Conservation (phyloP, 768 basidiomycete species). For the Paxillus involutus region DNA sequence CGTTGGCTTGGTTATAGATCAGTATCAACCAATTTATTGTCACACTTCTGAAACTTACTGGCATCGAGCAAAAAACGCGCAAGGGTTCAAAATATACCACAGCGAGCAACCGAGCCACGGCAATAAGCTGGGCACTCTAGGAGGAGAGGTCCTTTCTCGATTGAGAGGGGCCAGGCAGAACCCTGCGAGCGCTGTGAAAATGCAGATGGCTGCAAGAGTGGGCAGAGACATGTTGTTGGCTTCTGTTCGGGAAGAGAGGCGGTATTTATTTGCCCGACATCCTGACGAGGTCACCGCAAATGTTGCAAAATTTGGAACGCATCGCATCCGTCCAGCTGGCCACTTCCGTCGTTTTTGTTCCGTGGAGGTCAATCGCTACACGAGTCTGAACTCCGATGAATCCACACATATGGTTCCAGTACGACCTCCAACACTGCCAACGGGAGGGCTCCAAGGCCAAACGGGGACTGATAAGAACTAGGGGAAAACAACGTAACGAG, state of each 20-base stretch:
- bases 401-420: no score
- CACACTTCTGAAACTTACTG: conserved; percentile 14
- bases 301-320: neutral
- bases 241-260: neutral
- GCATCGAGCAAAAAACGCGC: conserved; percentile 16
- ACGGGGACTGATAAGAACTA: no score
- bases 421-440: no score
- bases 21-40: neutral
- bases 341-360: neutral
- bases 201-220: neutral
- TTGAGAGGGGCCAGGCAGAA: neutral
- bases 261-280: conserved; percentile 9
- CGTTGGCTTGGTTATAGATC: conserved; percentile 6
- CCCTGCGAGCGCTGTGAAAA: neutral
- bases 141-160: neutral
- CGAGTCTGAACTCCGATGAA: no score
- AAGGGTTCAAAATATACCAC: conserved; percentile 12
- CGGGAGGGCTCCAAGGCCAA: no score
- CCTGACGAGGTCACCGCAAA: neutral
- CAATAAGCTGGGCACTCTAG: conserved; percentile 10
- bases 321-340: neutral
- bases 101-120: conserved; percentile 18
- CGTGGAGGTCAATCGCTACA: neutral
- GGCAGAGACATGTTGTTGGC: conserved; percentile 1
- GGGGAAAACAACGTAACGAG: neutral